These are phyloP conservation scores for Gnetum montanum DNA, from an alignment of 75 land plant species.

Conservation along the genomic window DNA sequence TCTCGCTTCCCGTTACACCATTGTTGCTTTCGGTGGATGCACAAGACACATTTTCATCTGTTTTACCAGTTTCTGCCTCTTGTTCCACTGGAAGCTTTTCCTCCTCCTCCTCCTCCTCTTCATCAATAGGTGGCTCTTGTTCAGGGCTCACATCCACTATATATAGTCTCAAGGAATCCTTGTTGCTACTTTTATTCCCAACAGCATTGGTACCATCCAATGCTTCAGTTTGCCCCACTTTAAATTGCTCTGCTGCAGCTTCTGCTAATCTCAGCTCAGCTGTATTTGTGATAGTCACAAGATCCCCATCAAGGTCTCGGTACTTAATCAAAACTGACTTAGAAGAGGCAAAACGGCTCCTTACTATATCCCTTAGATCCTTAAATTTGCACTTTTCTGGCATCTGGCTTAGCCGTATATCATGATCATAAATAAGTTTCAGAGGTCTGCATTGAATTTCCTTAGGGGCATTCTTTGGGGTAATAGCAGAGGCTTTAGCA, in stretches of 20 bases:
- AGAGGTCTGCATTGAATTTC: slow-evolving; percentile 29
- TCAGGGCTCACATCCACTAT: slow-evolving; percentile 66
- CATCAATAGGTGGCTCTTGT: slow-evolving; percentile 54
- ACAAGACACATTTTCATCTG: slow-evolving; percentile 30
- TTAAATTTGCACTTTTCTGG: slow-evolving; percentile 64
- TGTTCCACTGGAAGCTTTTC: slow-evolving; percentile 10
- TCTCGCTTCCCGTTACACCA: too few relatives aligned
- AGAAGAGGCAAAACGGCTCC: slow-evolving; percentile 56
- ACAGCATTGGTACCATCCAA: slow-evolving; percentile 9
- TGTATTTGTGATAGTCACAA: slow-evolving; percentile 65
- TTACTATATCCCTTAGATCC: slow-evolving; percentile 53
- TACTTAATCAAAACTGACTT: slow-evolving; percentile 68
- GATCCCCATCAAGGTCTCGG: slow-evolving; percentile 63
- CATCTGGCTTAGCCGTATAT: slow-evolving; percentile 66
- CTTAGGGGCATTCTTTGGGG: slow-evolving; percentile 1
- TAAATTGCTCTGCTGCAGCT: slow-evolving; percentile 17
- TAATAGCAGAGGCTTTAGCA: background rate
- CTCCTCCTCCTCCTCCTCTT: slow-evolving; percentile 69
- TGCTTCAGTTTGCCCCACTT: background rate
- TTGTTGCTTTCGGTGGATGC: slow-evolving; percentile 22
- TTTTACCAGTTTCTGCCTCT: slow-evolving; percentile 17
- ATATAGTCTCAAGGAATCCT: slow-evolving; percentile 37
- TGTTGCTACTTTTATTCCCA: background rate
- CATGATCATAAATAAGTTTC: slow-evolving; percentile 79
- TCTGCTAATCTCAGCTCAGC: slow-evolving; percentile 65